Evolutionary conservation across 2,329 filamentous ascomycete species (phyloP), one percentile per base, ranked within the genome.

Genomic region (Diaporthe citri): DNA sequence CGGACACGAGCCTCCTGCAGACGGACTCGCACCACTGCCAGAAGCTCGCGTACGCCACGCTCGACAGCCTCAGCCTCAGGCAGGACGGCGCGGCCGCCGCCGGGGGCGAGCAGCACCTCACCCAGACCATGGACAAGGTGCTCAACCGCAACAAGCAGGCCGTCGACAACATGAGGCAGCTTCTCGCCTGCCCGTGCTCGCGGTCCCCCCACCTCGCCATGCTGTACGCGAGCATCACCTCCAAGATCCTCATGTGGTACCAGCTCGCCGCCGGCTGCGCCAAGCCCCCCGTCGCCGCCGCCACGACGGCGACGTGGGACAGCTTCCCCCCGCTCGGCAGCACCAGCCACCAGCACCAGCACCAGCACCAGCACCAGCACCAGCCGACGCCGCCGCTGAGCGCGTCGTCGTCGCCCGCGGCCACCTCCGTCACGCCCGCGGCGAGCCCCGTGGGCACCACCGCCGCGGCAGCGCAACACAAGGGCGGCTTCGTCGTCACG

Each of bases 181-280:
- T 76, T 3, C 72, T 76, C 72, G 70, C 57, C 48, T 76, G 74
- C 67, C 69, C 72, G 20, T 76, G 74, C 74, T 74, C 74, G 43
- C 74, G 66, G 59, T 72, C 66, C 12, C 74, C 74, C 7, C 72
- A 76, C 72, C 69, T 74, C 62, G 74, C 72, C 41, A 76, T 76
- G 74, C 74, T 76, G 22, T 76, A 76, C 34, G 74, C 74, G 15
- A 74, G 72, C 59, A 76, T 76, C 74, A 76, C 72, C 15, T 76
- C 74, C 66, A 76, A 76, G 74, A 74, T 76, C 59, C 74, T 76
- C 59, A 76, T 76, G 74, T 74, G 74, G 72, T 76, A 76, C 67
- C 74, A 76, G 66, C 72, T 76, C 51, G 74, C 72, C 7, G 72
- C 74, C 36, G 74, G 74, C 25, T 76, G 74, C 67, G 66, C 72